phyloP scores from a whole-genome alignment of 1,284 basidiomycete genomes.

The Trametes polyzona region DNA sequence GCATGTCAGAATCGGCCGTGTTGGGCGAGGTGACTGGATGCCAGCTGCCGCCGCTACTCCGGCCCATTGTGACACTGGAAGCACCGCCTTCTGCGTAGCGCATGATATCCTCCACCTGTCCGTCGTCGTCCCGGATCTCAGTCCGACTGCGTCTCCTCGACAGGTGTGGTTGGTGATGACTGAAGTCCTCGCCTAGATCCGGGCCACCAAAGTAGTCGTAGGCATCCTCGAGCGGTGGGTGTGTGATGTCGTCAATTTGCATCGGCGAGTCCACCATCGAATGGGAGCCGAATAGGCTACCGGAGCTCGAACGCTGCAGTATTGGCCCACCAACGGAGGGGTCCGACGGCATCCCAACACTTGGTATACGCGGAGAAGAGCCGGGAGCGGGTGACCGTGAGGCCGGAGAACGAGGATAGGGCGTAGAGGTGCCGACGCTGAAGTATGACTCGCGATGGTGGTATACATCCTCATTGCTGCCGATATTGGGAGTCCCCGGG shows the following conservation, averaged over 20 bases:
- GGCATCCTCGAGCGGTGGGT: conserved; percentile 52
- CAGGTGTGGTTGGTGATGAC: conserved; percentile 21
- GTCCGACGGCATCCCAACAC: conserved; percentile 26
- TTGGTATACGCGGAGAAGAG: conserved; percentile 28
- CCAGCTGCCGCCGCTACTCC: conserved; percentile 28
- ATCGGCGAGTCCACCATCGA: conserved; percentile 28
- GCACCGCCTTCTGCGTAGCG: conserved; percentile 33
- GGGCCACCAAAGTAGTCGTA: conserved; percentile 68
- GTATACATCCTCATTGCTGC: conserved; percentile 33
- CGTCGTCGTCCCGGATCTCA: conserved; percentile 27
- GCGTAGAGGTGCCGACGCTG: conserved; percentile 32
- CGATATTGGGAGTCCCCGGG: conserved; percentile 31
- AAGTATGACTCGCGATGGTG: conserved; percentile 42
- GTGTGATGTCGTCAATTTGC: conserved; percentile 37
- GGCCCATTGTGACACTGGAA: conserved; percentile 30
- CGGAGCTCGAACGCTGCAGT: conserved; percentile 12
- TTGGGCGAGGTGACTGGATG: conserved; percentile 16
- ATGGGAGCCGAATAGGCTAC: conserved; percentile 24
- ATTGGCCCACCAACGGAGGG: conserved; percentile 8
- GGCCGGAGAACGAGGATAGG: conserved; percentile 21
- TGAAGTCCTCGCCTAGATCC: conserved; percentile 51
- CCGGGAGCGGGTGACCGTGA: conserved; percentile 17
- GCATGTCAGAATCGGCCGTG: conserved; percentile 28
- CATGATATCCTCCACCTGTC: conserved; percentile 17
- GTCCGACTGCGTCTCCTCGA: conserved; percentile 17